Base-by-base conservation (phyloP, 768 basidiomycete species). In the Pleurotus tuber-regium region DNA sequence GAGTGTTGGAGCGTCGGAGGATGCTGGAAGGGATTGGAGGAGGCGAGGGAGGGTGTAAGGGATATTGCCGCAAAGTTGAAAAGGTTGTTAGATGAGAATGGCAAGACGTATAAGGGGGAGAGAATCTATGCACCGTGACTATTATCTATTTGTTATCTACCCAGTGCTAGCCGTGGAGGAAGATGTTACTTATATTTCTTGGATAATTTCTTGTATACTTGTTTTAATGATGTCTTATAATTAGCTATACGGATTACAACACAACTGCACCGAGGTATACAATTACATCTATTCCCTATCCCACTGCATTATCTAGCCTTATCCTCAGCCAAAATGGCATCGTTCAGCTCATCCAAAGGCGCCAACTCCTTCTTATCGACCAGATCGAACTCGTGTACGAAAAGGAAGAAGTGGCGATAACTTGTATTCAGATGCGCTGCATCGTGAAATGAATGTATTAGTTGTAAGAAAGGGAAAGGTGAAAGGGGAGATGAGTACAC, bases 381-480 rank as follows among this genome's bases (percentile, higher is more conserved):
- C 18, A 96, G 77, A 62, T 93, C 87, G 64, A 96, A 96, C 92
- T 99, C 96, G 59, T 93, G 86, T 55, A 98, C 83, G 64, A 98
- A 98, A 36, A 98, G 75, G 74, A 98, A 91, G 75, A 99, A 99
- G 69, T 99, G 97, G 28, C 92, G 83, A 67, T 99, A 98, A 66
- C 93, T 96, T 11, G 97, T 99, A 66, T 99, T 99, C 58, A 99
- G 78, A 65, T 99, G 97, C 2, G 97, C 97, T 98, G 35, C n/a
- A 38, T 16, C 18, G 28, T 51, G 47, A 43, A 43, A 35, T 38
- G 36, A 43, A 38, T 23, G 54, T 48, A 29, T 29, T n/a, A 41
- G 33, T 5, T 31, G 36, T 35, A 31, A 42, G 28, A 26, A 40
- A 42, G 30, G 9, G 12, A 21, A 16, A 29, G 40, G 23, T 18